A percentile compares a stretch with the other conserved stretches of the same genome.
Conservation (phyloP, 2,329 filamentous ascomycete genomes). For the Phyllosticta citriasiana region DNA sequence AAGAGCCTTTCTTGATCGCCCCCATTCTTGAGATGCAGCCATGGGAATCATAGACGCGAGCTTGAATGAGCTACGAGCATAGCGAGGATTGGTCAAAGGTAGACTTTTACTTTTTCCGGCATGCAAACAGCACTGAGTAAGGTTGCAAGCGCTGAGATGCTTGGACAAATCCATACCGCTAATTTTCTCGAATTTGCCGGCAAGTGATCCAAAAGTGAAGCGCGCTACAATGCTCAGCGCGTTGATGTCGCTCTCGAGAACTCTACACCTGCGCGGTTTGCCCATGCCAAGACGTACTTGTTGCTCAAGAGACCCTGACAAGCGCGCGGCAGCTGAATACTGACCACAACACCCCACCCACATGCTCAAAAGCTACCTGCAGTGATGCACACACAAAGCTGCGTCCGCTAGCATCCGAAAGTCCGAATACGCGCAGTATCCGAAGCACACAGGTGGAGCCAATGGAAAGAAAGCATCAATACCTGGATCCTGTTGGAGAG, state of each 20-base stretch:
- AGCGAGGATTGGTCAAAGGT: neutral
- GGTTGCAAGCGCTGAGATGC: neutral
- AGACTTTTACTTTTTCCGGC: neutral
- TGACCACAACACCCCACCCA: too few species aligned
- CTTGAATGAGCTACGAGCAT: slow-evolving; percentile 9
- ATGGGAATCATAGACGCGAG: slow-evolving; percentile 4
- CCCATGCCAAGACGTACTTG: neutral
- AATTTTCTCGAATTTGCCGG: neutral
- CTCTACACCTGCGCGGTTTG: neutral
- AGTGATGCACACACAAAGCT: too few species aligned
- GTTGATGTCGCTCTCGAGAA: neutral
- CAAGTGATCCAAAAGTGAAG: neutral
- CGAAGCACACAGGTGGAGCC: too few species aligned
- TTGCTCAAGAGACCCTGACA: neutral
- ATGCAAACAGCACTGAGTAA: neutral
- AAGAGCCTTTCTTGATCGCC: neutral
- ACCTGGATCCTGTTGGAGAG: too few species aligned
- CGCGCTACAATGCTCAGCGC: neutral
- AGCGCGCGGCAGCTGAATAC: neutral
- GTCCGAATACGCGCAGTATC: too few species aligned
- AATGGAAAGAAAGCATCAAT: too few species aligned
- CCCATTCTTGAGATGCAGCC: neutral
- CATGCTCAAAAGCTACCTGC: too few species aligned
- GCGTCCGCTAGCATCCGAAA: too few species aligned
- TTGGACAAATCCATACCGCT: neutral